phyloP scores from a whole-genome alignment of 495 filamentous ascomycete genomes.

The Apodospora peruviana region DNA sequence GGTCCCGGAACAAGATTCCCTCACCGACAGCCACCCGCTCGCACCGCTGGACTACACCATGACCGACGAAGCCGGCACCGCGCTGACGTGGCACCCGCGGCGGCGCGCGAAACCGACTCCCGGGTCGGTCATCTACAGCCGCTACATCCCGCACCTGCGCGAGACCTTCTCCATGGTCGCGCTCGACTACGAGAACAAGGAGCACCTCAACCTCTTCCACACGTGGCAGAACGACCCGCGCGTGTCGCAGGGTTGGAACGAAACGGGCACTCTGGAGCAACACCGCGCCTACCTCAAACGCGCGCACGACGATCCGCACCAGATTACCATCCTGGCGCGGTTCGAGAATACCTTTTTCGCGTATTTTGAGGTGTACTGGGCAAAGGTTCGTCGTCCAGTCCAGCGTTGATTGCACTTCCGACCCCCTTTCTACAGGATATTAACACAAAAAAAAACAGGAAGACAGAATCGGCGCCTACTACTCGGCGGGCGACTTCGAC shows the following conservation, averaged over 20 bases:
- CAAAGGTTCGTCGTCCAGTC: constrained; percentile 52
- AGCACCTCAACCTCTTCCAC: constrained; percentile 58
- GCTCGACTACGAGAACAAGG: constrained; percentile 47
- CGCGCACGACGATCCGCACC: constrained; percentile 57
- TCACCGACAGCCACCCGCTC: constrained; percentile 45
- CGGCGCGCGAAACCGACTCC: constrained; percentile 56
- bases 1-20: constrained; percentile 37
- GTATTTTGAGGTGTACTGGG: constrained; percentile 70
- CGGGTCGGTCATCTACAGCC: constrained; percentile 58
- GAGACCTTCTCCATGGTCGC: constrained; percentile 63
- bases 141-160: constrained; percentile 60
- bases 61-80: constrained; percentile 31
- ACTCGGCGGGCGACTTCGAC: constrained; percentile 57
- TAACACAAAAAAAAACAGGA: too few species aligned
- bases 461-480: constrained; percentile 61
- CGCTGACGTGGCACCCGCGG: constrained; percentile 49
- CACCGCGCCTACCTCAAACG: constrained; percentile 56
- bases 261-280: constrained; percentile 58
- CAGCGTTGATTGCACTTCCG: too few species aligned
- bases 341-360: constrained; percentile 59
- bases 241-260: constrained; percentile 64
- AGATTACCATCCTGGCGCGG: constrained; percentile 54
- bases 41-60: constrained; percentile 51
- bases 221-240: constrained; percentile 67
- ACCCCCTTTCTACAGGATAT: too few species aligned